Base-by-base conservation (phyloP, 2,329 filamentous ascomycete species). In the Graphilbum sp. region DNA sequence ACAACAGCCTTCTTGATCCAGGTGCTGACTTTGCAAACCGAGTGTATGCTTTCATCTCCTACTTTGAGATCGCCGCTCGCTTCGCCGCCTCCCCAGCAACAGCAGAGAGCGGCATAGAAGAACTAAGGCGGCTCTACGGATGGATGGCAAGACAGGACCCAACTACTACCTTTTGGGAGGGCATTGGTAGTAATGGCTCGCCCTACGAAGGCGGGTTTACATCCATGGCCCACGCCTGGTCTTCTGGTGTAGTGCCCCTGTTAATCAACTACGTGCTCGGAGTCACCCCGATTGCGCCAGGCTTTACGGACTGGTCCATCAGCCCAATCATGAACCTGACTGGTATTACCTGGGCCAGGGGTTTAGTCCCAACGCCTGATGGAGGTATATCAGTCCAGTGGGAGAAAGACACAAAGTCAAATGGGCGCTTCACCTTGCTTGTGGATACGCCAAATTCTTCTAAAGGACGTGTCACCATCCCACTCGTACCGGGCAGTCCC, bases 31-130 rank as follows among this genome's bases (percentile, higher is more conserved):
- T 59, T 45, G 56, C 56, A 3, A 49, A 61, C 36, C 56, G 64
- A 12, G 65, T 69, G 4, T 69, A 69, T 39, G 56, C 66, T 3
- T 68, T 69, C 43, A 59, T 63, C 16, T 68, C 65, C 2, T 69
- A 65, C 47, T 69, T 69, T 44, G 66, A 69, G 50, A 54, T 65
- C 16, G 55, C 59, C n/a, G 66, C 65, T 12, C 60, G 65, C 10
- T 67, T 69, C 45, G 29, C 27, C 13, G 38, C 44, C 3, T 42
- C 48, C 3, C 25, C 37, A 13, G 15, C 19, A 13, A 35, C 40
- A 3, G 35, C 40, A 3, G 38, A 41, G 23, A 42, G 42, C 17
- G 18, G 49, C 37, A 47, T 66, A 0, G 63, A 67, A 20, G 57
- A 67, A 47, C 52, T 67, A 13, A 49, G 56, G 32, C 52, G 65